These are phyloP conservation scores for Leucaena leucocephala DNA, from an alignment of 306 rosid genomes.

Conservation along the genomic window DNA sequence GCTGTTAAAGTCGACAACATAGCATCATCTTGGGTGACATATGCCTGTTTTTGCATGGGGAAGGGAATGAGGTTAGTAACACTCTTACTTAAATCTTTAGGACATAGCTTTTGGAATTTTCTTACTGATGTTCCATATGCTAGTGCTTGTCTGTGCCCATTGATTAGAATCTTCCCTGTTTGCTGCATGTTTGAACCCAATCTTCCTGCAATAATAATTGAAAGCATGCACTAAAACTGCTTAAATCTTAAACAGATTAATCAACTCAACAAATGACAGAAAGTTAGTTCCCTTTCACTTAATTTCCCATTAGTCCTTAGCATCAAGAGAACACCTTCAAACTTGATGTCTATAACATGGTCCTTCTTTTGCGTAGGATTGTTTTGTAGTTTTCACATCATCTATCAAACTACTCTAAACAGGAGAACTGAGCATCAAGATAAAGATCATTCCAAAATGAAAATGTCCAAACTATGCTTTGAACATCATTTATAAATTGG, in stretches of 20 bases:
- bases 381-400: neutral
- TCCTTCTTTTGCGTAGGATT: neutral
- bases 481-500: neutral
- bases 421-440: neutral
- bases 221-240: neutral
- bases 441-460: neutral
- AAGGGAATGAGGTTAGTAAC: neutral
- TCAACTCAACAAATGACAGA: neutral
- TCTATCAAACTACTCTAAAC: neutral
- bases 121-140: slow-evolving; percentile 14
- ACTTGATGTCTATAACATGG: neutral
- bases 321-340: neutral
- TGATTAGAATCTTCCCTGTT: slow-evolving; percentile 13
- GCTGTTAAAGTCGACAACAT: slow-evolving; percentile 48
- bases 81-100: neutral
- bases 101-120: slow-evolving; percentile 19
- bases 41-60: slow-evolving; percentile 39
- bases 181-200: neutral
- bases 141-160: neutral
- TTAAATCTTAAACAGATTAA: neutral
- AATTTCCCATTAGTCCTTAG: neutral
- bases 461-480: neutral
- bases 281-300: neutral
- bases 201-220: neutral
- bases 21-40: slow-evolving; percentile 60